Conservation (phyloP, 805 yeast species). For the Zygoascus tannicola region DNA sequence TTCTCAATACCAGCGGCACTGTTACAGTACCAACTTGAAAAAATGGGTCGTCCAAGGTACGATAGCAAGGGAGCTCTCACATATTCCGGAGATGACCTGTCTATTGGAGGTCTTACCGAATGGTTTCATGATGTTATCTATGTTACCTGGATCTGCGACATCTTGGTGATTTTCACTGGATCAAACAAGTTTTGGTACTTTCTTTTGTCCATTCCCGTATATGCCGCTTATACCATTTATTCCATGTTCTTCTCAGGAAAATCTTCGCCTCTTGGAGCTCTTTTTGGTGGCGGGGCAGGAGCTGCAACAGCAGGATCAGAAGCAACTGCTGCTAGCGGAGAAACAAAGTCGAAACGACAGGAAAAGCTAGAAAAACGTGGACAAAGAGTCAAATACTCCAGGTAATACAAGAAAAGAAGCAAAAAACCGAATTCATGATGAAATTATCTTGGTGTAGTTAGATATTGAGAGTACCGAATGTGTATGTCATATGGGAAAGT, state of each 20-base stretch:
- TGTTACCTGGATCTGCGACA: slow-evolving; percentile 49
- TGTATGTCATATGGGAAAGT: not conserved
- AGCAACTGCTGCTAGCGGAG: slow-evolving; percentile 2
- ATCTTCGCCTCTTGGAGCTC: slow-evolving; percentile 4
- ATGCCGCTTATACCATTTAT: slow-evolving; percentile 39
- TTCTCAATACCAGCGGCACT: slow-evolving; percentile 36
- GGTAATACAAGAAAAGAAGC: not conserved
- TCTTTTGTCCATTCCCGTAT: slow-evolving; percentile 43
- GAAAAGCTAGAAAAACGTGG: slow-evolving; percentile 31
- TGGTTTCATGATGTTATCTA: slow-evolving; percentile 64
- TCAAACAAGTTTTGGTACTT: slow-evolving; percentile 52
- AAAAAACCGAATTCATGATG: too few relatives aligned
- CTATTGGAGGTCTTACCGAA: slow-evolving; percentile 57
- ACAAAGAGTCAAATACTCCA: slow-evolving; percentile 11
- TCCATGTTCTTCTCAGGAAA: slow-evolving; percentile 29
- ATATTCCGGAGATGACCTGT: slow-evolving; percentile 51
- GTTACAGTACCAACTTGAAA: slow-evolving; percentile 46
- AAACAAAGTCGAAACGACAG: slow-evolving; percentile 29
- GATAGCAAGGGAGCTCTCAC: slow-evolving; percentile 38
- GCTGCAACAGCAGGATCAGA: slow-evolving; percentile 8
- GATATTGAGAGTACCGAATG: too few relatives aligned
- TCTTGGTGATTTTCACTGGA: slow-evolving; percentile 47
- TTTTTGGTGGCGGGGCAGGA: slow-evolving; percentile 14
- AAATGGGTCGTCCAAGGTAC: slow-evolving; percentile 51
- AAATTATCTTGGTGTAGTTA: too few relatives aligned